Evolutionary conservation across 768 basidiomycete species (phyloP).

Genomic region (Rhodotorula babjevae): DNA sequence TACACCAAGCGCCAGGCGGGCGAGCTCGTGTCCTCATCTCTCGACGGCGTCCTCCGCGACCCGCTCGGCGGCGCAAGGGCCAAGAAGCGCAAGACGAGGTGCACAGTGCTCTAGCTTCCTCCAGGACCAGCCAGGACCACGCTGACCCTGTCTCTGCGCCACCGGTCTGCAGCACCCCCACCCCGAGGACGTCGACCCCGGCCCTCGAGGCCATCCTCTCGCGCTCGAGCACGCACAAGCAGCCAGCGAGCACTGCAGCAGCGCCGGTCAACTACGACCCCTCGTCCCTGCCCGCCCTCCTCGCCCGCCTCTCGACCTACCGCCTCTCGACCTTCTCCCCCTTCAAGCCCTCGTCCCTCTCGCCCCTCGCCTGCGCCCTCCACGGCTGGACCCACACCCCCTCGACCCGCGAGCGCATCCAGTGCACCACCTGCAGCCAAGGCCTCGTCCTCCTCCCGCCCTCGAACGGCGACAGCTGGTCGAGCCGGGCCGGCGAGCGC

Average conservation of each 20-base stretch:
- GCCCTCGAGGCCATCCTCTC: constrained; percentile 30
- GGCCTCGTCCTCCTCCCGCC: constrained; percentile 30
- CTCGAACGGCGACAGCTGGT: background rate
- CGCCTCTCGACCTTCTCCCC: constrained; percentile 25
- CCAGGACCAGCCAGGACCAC: no score
- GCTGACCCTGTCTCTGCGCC: no score
- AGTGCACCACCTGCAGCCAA: constrained; percentile 23
- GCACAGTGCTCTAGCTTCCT: no score
- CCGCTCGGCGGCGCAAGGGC: background rate
- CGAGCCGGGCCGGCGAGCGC: background rate
- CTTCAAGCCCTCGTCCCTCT: constrained; percentile 20
- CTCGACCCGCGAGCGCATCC: constrained; percentile 9
- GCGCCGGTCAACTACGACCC: constrained; percentile 18
- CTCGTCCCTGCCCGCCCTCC: constrained; percentile 5
- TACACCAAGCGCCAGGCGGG: constrained; percentile 5
- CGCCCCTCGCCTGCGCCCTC: constrained; percentile 13
- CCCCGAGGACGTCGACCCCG: constrained; percentile 18
- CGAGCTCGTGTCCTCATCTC: background rate
- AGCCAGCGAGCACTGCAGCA: background rate
- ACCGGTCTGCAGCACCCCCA: background rate
- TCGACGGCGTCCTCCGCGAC: constrained; percentile 5
- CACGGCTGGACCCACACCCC: constrained; percentile 25
- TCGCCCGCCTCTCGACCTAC: constrained; percentile 28
- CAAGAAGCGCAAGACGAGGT: constrained; percentile 12
- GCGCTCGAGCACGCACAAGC: background rate